Evolutionary conservation across 2,329 filamentous ascomycete species (phyloP), one percentile per base, ranked within the genome.

Genomic region (Ophiocordyceps sinensis): DNA sequence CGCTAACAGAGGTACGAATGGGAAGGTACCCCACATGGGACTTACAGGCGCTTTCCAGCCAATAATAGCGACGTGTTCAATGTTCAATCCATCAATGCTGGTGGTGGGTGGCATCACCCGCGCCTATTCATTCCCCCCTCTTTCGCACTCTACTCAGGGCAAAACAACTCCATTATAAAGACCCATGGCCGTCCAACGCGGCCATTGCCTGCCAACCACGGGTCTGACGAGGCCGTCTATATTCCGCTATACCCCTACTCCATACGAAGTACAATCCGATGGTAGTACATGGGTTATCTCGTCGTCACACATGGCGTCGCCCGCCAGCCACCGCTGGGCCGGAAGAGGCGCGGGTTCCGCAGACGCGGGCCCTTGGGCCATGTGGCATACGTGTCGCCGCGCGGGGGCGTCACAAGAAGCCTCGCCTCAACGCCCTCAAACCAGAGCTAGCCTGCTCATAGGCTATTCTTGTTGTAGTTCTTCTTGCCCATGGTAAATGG

Each of bases 401-500:
- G 15, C n/a, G 32, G 32, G 23, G 5, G 23, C 23, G 23, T 26
- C 23, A 26, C 5, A 7, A 26, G 23, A 6, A 26, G 5, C 23
- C 23, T 26, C 23, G 23, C 23, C 23, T 5, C 3, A 26, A 26
- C 23, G 23, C 32, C n/a, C 15, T 17, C 32, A 26, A 14, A 10
- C 9, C n/a, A 14, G 6, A 26, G 23, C 23, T 26, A 26, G 23
- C 23, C 15, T 10, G 30, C 43, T 49, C 55, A 65, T 41, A 65
- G 64, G 65, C 66, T 78, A 64, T 68, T 73, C 67, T 79, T 81
- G 58, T 63, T 68, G 62, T 91, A 93, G 58, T 76, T 79, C 48
- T 84, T 73, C 76, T 95, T 95, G 63, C 88, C 88, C 50, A 94
- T 78, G 34, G 85, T 81, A 68, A 95, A 94, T 34, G 88, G 87